Evolutionary conservation across 177 flowering plant species (phyloP).

Genomic region (Vitis hybrid): DNA sequence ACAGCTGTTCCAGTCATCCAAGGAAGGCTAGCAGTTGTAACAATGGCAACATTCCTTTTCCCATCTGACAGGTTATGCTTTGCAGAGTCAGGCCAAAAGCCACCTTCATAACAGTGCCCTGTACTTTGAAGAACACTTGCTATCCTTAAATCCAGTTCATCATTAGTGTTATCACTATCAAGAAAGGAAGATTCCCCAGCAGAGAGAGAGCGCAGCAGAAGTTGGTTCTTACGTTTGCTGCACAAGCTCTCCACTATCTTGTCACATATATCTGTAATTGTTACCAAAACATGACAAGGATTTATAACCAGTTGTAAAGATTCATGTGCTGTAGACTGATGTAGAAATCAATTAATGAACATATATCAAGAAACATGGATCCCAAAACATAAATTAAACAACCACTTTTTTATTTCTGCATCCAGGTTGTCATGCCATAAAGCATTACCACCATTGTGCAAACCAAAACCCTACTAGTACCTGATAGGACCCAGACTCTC

Average conservation of each 20-base stretch:
- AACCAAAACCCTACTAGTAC: no score
- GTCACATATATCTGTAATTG: conserved; percentile 78
- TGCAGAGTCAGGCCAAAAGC: conserved; percentile 63
- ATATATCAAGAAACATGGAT: no score
- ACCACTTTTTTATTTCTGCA: no score
- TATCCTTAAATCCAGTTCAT: conserved; percentile 83
- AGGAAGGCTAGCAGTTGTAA: conserved; percentile 99
- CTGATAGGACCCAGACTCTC: no score
- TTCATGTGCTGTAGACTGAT: no score
- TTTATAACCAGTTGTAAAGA: neutral
- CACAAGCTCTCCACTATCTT: conserved; percentile 83
- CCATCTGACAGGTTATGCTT: conserved; percentile 47
- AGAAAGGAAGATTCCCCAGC: conserved; percentile 44
- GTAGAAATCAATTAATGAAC: no score
- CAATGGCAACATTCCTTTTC: conserved; percentile 90
- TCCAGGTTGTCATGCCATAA: no score
- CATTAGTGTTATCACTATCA: conserved; percentile 58
- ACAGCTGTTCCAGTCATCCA: conserved; percentile 99
- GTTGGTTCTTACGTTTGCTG: conserved; percentile 72
- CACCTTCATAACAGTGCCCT: conserved; percentile 88
- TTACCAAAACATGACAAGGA: neutral
- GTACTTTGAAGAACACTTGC: conserved; percentile 93
- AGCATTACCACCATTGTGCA: no score
- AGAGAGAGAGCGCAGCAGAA: conserved; percentile 46
- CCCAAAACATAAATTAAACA: no score